A percentile compares a stretch with the other conserved stretches of the same genome.
phyloP scores from a whole-genome alignment of 768 basidiomycete genomes.

The Kwoniella sp. region DNA sequence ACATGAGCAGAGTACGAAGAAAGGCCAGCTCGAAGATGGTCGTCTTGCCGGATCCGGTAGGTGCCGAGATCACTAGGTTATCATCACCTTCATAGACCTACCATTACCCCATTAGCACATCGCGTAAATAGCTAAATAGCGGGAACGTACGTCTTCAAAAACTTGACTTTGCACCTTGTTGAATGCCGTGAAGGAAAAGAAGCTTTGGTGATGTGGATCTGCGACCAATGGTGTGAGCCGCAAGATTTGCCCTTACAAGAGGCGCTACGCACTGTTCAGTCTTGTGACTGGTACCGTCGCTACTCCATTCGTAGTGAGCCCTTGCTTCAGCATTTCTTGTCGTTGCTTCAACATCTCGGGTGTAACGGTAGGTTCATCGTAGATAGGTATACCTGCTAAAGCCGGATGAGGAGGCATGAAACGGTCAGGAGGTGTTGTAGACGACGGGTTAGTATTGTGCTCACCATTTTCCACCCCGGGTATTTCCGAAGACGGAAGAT shows the following conservation, averaged over 20 bases:
- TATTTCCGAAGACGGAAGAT: too few species aligned
- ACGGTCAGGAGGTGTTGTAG: too few species aligned
- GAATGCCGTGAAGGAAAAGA: conserved; percentile 66
- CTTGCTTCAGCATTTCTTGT: conserved; percentile 32
- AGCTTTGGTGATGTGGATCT: conserved; percentile 78
- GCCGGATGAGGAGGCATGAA: background rate
- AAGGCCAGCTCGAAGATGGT: conserved; percentile 90
- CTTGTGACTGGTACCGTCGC: conserved; percentile 70
- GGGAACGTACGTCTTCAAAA: conserved; percentile 67
- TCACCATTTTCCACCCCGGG: too few species aligned
- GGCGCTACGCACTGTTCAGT: too few species aligned
- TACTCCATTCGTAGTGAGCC: conserved; percentile 49
- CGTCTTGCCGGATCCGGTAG: conserved; percentile 95
- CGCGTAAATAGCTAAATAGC: background rate
- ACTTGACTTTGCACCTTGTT: conserved; percentile 87
- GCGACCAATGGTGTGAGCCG: conserved; percentile 11
- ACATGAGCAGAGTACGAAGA: conserved; percentile 62
- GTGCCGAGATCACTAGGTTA: conserved; percentile 64
- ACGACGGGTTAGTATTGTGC: too few species aligned
- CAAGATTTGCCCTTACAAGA: too few species aligned
- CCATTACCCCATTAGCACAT: background rate
- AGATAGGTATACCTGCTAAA: background rate
- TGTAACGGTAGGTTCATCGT: conserved; percentile 27
- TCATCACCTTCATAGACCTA: conserved; percentile 51
- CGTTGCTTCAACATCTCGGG: conserved; percentile 22